Evolutionary conservation across 1,284 basidiomycete genomes (phyloP).

Genomic region (Ceratobasidium sp.): DNA sequence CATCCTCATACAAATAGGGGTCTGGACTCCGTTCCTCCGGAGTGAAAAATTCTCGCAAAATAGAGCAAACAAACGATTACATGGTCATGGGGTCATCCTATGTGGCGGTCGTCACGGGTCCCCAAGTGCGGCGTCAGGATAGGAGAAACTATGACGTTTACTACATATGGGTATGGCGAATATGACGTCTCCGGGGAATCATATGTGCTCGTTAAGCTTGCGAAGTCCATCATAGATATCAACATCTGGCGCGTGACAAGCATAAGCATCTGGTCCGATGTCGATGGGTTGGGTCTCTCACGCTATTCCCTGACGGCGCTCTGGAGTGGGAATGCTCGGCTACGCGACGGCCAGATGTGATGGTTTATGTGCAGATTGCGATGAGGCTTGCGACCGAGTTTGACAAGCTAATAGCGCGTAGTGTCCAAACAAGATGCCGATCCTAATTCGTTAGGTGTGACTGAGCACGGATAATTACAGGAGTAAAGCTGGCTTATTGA

Average conservation of each 20-base stretch:
- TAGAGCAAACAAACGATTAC: neutral
- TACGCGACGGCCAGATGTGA: neutral
- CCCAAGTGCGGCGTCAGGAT: neutral
- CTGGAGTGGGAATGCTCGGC: neutral
- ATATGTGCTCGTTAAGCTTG: slow-evolving; percentile 34
- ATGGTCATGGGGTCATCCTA: slow-evolving; percentile 15
- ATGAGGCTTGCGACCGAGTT: neutral
- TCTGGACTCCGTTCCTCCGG: slow-evolving; percentile 21
- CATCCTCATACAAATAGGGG: slow-evolving; percentile 19
- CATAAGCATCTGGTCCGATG: neutral
- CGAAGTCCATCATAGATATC: slow-evolving; percentile 41
- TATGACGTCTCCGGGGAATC: slow-evolving; percentile 42
- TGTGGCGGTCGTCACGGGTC: slow-evolving; percentile 28
- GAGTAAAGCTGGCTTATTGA: neutral
- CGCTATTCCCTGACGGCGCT: neutral
- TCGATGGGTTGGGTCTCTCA: slow-evolving; percentile 4
- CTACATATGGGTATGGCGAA: slow-evolving; percentile 8
- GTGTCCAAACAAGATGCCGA: neutral
- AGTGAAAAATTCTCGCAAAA: slow-evolving; percentile 8
- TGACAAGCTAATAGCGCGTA: neutral
- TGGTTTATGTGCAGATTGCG: neutral
- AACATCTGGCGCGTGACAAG: slow-evolving; percentile 1
- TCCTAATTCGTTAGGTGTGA: neutral
- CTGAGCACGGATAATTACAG: neutral
- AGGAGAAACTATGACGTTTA: slow-evolving; percentile 26